Base-by-base conservation (phyloP, 345 rosid species). In the Toxicodendron radicans region DNA sequence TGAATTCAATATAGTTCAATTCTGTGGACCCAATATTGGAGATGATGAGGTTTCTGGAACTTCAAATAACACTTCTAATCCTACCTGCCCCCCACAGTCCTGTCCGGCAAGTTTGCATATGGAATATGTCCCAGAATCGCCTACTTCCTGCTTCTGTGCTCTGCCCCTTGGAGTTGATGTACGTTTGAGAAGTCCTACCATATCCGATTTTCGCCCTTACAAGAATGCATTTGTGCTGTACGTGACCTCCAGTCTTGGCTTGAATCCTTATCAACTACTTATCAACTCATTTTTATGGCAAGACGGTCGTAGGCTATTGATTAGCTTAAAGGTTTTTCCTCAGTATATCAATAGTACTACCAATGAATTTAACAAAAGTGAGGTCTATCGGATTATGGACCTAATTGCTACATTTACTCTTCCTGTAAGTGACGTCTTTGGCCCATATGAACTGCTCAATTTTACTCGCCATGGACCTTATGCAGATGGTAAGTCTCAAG, bases 381-480 rank as follows among this genome's bases (percentile, higher is more conserved):
- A 79, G 78, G 49, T 84, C 53, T 76, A 61, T 11, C 71, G 80
- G 11, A 48, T 91, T 66, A 66, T 30, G 23, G 68, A 73, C 70
- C 17, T 51, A 70, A 62, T 87, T 63, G 84, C 86, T 58, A 81
- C 79, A 23, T 87, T 79, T 56, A 0, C 49, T 1, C 65, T 87
- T 5, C 33, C 23, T 17, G 1, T 58, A 2, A 73, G 2, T 66
- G 89, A 85, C 70, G 51, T 49, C 21, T 86, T 78, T 73, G 92
- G 93, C 52, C 91, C 93, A 0, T 87, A 89, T 68, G 91, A 89
- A 76, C 66, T 89, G 73, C 70, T 87, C 24, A 33, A 64, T 60
- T 86, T 86, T 68, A 65, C 78, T 12, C 77, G 65, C 61, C 45
- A 51, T 0, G 85, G 87, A 74, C 79, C 75, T 67, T 90, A 88